Evolutionary conservation across 140 eudicot species (phyloP).

Genomic region (Bidens hawaiensis): DNA sequence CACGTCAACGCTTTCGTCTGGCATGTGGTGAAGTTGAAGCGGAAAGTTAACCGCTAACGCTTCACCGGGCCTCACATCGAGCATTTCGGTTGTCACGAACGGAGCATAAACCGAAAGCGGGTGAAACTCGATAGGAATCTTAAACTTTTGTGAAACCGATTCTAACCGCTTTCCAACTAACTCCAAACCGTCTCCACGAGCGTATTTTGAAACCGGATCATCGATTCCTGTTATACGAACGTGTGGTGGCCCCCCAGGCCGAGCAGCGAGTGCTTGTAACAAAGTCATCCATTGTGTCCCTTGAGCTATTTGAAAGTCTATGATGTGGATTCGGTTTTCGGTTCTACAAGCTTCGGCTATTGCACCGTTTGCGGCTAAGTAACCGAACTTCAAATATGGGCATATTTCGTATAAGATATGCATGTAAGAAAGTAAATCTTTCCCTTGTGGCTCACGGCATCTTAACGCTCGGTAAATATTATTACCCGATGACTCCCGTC

Average conservation of each 20-base stretch:
- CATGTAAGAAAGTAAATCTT: slow-evolving; percentile 84
- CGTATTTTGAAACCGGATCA: slow-evolving; percentile 71
- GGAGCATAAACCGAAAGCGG: slow-evolving; percentile 72
- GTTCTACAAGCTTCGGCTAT: slow-evolving; percentile 80
- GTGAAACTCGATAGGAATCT: slow-evolving; percentile 72
- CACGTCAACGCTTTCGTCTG: slow-evolving; percentile 90
- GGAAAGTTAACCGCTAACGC: slow-evolving; percentile 86
- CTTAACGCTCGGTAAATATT: slow-evolving; percentile 61
- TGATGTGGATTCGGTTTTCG: slow-evolving; percentile 77
- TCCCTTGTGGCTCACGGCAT: slow-evolving; percentile 73
- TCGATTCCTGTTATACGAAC: slow-evolving; percentile 95
- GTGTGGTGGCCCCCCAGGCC: slow-evolving; percentile 77
- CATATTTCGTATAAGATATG: slow-evolving; percentile 83
- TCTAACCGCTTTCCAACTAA: slow-evolving; percentile 61
- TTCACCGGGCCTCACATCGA: slow-evolving; percentile 69
- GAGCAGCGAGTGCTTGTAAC: slow-evolving; percentile 83
- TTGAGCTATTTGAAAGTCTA: slow-evolving; percentile 87
- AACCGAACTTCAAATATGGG: slow-evolving; percentile 87
- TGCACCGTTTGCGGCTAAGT: slow-evolving; percentile 99
- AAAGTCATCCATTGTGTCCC: slow-evolving; percentile 96
- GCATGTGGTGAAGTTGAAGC: slow-evolving; percentile 83
- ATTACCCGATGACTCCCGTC: slow-evolving; percentile 64
- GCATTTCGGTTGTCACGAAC: slow-evolving; percentile 56
- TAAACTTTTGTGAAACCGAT: slow-evolving; percentile 58
- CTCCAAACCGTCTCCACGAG: slow-evolving; percentile 70